These are phyloP conservation scores for Penstemon davidsonii DNA, from an alignment of 257 asterid species.

Conservation along the genomic window DNA sequence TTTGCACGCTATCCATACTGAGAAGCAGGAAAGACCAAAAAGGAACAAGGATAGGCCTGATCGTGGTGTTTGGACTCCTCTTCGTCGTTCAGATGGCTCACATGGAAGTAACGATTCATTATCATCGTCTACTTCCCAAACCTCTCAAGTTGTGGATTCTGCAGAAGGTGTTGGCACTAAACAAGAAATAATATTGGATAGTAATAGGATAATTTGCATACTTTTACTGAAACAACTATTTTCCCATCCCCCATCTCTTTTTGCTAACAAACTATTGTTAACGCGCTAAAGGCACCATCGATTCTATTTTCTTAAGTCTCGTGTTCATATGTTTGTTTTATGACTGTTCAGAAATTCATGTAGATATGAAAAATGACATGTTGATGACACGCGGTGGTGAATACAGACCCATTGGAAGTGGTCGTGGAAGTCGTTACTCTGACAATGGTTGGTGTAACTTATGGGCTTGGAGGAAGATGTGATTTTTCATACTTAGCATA, in stretches of 20 bases:
- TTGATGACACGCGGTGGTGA: constrained; percentile 50
- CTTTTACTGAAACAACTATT: constrained; percentile 10
- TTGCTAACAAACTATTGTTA: constrained; percentile 1
- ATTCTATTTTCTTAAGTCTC: constrained; percentile 9
- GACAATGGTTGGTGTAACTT: constrained; percentile 63
- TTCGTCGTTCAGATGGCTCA: constrained; percentile 72
- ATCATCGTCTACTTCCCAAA: constrained; percentile 60
- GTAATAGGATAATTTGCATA: constrained; percentile 19
- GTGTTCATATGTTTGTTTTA: constrained; percentile 15
- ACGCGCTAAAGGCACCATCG: constrained; percentile 1
- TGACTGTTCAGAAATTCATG: constrained; percentile 46
- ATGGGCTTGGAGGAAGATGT: constrained; percentile 23
- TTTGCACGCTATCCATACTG: constrained; percentile 38
- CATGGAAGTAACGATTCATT: constrained; percentile 68
- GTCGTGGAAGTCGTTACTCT: constrained; percentile 59
- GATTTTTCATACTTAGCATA: constrained; percentile 3
- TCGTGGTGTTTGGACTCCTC: constrained; percentile 92
- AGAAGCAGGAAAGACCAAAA: constrained; percentile 62
- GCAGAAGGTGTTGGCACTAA: constrained; percentile 55
- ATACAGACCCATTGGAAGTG: constrained; percentile 49
- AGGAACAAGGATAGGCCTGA: constrained; percentile 91
- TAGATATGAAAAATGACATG: constrained; percentile 51
- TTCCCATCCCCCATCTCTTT: constrained; percentile 15
- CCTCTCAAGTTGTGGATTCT: constrained; percentile 52
- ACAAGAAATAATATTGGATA: constrained; percentile 12